Conservation (phyloP, 176 grass and related monocot genomes). For the Zoysia pacifica region DNA sequence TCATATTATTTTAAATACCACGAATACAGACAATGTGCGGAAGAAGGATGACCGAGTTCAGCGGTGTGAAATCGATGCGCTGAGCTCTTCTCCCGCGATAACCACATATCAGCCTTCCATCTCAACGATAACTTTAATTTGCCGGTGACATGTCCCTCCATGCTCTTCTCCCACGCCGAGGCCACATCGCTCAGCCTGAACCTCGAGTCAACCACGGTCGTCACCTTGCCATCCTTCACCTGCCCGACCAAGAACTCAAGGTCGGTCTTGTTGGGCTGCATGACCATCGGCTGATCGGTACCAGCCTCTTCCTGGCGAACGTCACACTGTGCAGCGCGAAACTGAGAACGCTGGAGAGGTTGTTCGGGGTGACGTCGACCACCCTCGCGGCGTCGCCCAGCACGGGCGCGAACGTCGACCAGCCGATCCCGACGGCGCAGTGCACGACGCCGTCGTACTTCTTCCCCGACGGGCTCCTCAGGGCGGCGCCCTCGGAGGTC, state of each 20-base stretch:
- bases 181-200: conserved; percentile 37
- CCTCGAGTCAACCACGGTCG: conserved; percentile 62
- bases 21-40: too few species aligned
- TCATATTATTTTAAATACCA: too few species aligned
- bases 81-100: too few species aligned
- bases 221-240: conserved; percentile 54
- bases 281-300: conserved; percentile 47
- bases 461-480: conserved; percentile 42
- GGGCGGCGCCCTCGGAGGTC: conserved; percentile 30
- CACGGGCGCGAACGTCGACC: conserved; percentile 51
- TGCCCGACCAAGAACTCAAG: conserved; percentile 65
- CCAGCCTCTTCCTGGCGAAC: conserved; percentile 48
- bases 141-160: conserved; percentile 62
- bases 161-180: conserved; percentile 67
- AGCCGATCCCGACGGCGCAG: conserved; percentile 50
- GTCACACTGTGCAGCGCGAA: conserved; percentile 41
- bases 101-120: conserved; percentile 22
- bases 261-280: conserved; percentile 36
- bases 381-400: conserved; percentile 44
- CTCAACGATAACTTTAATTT: conserved; percentile 57
- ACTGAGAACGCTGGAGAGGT: not conserved
- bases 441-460: conserved; percentile 56
- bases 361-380: conserved; percentile 48
- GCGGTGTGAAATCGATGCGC: too few species aligned
- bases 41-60: too few species aligned